A percentile compares a stretch with the other conserved stretches of the same genome.
Evolutionary conservation across 371 early-diverging fungal genomes (phyloP).

Genomic region (Mucor indicus): DNA sequence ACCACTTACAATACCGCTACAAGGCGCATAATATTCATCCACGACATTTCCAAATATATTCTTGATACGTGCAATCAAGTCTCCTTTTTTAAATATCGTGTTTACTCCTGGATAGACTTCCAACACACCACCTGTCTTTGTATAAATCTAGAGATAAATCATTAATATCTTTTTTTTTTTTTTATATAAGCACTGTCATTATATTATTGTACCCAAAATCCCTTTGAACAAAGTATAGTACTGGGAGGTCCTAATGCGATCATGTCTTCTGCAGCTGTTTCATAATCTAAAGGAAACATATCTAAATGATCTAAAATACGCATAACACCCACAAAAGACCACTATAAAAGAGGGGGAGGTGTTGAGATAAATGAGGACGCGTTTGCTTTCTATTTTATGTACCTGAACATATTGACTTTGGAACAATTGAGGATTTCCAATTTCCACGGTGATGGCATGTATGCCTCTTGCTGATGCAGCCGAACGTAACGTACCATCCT

Average conservation of each 20-base stretch:
- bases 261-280: background rate
- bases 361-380: slow-evolving; percentile 12
- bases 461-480: slow-evolving; percentile 79
- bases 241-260: slow-evolving; percentile 9
- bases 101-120: slow-evolving; percentile 87
- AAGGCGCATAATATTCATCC: slow-evolving; percentile 85
- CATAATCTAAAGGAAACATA: slow-evolving; percentile 21
- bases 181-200: background rate
- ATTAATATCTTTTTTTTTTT: background rate
- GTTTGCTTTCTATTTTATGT: slow-evolving; percentile 42
- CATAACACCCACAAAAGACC: slow-evolving; percentile 37
- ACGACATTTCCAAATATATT: slow-evolving; percentile 92
- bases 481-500: slow-evolving; percentile 69
- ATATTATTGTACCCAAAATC: slow-evolving; percentile 33
- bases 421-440: slow-evolving; percentile 76
- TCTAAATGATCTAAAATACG: slow-evolving; percentile 31
- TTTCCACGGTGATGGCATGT: slow-evolving; percentile 87
- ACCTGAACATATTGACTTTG: slow-evolving; percentile 71
- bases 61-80: slow-evolving; percentile 85
- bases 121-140: slow-evolving; percentile 70
- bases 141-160: slow-evolving; percentile 37
- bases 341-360: slow-evolving; percentile 23
- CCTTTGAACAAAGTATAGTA: slow-evolving; percentile 29
- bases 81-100: slow-evolving; percentile 82
- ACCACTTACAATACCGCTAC: slow-evolving; percentile 74